Conservation (phyloP, 2,329 filamentous ascomycete species). For the Arthroderma sp. region DNA sequence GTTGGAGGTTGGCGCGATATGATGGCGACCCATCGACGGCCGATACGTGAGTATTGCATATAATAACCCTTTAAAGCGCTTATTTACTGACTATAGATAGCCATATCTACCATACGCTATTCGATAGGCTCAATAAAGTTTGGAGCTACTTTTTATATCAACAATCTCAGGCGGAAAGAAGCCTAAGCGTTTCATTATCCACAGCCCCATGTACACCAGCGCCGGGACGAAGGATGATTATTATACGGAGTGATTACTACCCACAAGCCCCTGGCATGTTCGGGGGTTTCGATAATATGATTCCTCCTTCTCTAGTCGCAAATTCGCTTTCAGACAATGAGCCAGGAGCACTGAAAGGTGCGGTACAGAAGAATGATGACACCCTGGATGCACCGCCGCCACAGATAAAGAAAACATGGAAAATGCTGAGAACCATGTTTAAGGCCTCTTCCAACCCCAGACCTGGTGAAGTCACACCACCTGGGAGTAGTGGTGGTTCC, state of each 20-base stretch:
- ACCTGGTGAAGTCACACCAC: slow-evolving; percentile 29
- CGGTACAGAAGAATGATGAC: slow-evolving; percentile 9
- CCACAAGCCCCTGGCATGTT: slow-evolving; percentile 36
- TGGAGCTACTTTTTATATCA: slow-evolving; percentile 74
- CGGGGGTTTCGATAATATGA: slow-evolving; percentile 28
- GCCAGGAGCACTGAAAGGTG: slow-evolving; percentile 21
- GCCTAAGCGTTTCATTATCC: slow-evolving; percentile 48
- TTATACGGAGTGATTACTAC: slow-evolving; percentile 66
- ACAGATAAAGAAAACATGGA: slow-evolving; percentile 36
- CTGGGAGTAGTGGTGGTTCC: slow-evolving; percentile 18
- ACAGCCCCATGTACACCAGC: slow-evolving; percentile 74
- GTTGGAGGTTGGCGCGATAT: slow-evolving; percentile 75
- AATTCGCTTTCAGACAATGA: slow-evolving; percentile 19
- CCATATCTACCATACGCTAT: slow-evolving; percentile 55
- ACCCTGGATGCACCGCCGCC: slow-evolving; percentile 14
- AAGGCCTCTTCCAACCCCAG: slow-evolving; percentile 32
- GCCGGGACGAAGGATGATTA: slow-evolving; percentile 73
- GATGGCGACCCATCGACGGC: slow-evolving; percentile 51
- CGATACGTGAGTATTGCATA: slow-evolving; percentile 47
- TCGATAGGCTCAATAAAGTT: slow-evolving; percentile 53
- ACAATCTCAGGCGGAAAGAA: slow-evolving; percentile 51
- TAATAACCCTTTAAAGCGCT: too few relatives aligned
- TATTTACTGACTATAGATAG: slow-evolving; percentile 30
- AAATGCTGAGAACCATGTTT: slow-evolving; percentile 38
- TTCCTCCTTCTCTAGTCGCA: slow-evolving; percentile 22